Base-by-base conservation (phyloP, 306 rosid genomes). In the Lablab purpureus region DNA sequence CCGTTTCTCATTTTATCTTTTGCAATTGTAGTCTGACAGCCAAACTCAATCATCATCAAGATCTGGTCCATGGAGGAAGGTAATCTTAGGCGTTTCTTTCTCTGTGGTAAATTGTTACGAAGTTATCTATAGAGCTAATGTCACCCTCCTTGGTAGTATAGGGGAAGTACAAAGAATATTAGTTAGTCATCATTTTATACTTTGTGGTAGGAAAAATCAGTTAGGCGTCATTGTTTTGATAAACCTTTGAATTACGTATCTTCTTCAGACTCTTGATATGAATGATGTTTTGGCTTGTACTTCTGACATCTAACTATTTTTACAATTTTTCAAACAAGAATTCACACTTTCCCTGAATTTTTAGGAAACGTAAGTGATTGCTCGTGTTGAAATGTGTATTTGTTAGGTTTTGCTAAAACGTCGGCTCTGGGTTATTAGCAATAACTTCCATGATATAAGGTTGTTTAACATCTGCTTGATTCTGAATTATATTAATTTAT, bases 31-130 rank as follows among this genome's bases (percentile, higher is more conserved):
- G 98, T 77, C 92, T 62, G 97, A 95, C 75, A 72, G 41, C 82
- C 97, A 90, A 79, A 46, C 66, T 80, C 87, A 90, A 52, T 27
- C 88, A 65, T 87, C 98, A 54, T 72, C 96, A 55, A 95, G 90
- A 87, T 37, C 87, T 59, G 92, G 99, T 63, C 99, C 97, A 30
- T 93, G 99, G 98, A 95, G 98, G 87, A 95, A 88, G 94, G 98
- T 95, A 83, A 86, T 71, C 68, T 78, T 79, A 40, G 51, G 69
- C 19, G n/a, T 81, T 78, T 60, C 10, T 76, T 67, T 43, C 30
- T 64, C 15, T 41, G 59, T 30, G 67, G 11, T n/a, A 52, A 69
- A 65, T 75, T 58, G 5, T 71, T 46, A 40, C 40, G 72, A 78
- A 28, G 55, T 73, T 69, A 63, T 59, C 34, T 43, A 62, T 55